These are phyloP conservation scores for Penicillium sp. DNA, from an alignment of 2,329 filamentous ascomycete genomes.

Conservation along the genomic window DNA sequence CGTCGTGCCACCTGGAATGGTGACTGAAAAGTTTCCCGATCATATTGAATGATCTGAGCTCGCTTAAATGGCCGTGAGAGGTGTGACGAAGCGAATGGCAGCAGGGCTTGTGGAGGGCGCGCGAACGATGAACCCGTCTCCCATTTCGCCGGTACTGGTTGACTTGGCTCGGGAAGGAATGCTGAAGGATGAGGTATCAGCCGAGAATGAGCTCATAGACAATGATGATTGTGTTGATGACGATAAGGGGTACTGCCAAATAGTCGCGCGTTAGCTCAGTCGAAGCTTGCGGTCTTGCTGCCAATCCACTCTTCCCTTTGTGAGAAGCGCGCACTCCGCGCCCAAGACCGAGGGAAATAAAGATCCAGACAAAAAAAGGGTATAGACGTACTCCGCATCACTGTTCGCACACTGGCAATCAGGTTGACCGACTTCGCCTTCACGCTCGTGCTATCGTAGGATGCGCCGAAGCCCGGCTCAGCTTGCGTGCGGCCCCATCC, in stretches of 20 bases:
- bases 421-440: conserved; percentile 87
- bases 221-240: conserved; percentile 81
- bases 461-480: conserved; percentile 78
- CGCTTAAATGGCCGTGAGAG: neutral
- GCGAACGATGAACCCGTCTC: neutral
- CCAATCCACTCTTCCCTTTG: neutral
- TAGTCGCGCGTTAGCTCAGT: conserved; percentile 12
- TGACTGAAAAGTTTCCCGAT: neutral
- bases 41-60: neutral
- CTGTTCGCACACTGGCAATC: conserved; percentile 84
- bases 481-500: conserved; percentile 69
- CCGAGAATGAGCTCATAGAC: conserved; percentile 79
- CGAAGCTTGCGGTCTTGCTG: conserved; percentile 2
- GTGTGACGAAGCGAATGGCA: neutral
- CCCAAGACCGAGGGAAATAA: too few species aligned
- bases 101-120: neutral
- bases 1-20: neutral
- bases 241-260: conserved; percentile 75
- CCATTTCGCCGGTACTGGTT: neutral
- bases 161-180: neutral
- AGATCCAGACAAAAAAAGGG: neutral
- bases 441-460: conserved; percentile 73
- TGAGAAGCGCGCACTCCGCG: too few species aligned
- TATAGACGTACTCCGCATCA: conserved; percentile 83
- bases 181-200: conserved; percentile 44